These are phyloP conservation scores for Neurospora sp. DNA, from an alignment of 495 filamentous ascomycete genomes.

Conservation along the genomic window DNA sequence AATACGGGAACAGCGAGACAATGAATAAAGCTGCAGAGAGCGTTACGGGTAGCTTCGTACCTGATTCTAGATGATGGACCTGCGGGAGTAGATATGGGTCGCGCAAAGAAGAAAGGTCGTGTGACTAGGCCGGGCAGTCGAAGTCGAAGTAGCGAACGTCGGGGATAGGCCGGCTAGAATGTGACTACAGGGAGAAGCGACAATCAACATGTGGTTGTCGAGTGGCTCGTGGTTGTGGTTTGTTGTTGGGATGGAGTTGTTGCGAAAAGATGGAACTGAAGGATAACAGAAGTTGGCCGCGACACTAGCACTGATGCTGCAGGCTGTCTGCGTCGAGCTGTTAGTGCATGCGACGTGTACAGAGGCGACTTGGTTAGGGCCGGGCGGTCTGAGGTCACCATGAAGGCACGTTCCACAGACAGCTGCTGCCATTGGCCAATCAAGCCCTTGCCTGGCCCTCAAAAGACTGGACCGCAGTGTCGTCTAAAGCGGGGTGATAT, in stretches of 20 bases:
- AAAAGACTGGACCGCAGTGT: background rate
- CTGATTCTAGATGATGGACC: background rate
- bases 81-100: background rate
- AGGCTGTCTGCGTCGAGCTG: background rate
- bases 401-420: conserved; percentile 16
- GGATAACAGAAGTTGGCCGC: background rate
- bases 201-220: background rate
- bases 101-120: background rate
- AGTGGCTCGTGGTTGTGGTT: background rate
- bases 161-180: background rate
- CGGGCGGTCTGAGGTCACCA: conserved; percentile 4
- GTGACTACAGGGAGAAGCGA: background rate
- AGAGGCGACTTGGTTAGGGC: background rate
- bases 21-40: background rate
- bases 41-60: background rate
- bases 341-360: background rate
- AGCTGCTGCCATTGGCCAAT: conserved; percentile 21
- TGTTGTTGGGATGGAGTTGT: background rate
- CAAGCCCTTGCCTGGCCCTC: background rate
- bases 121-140: background rate
- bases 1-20: background rate
- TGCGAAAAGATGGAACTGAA: background rate
- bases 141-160: background rate
- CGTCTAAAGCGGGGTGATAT: background rate
- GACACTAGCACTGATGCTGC: background rate